Evolutionary conservation across 306 rosid species (phyloP), one percentile per base, ranked within the genome.

Genomic region (Pachyrhizus erosus): DNA sequence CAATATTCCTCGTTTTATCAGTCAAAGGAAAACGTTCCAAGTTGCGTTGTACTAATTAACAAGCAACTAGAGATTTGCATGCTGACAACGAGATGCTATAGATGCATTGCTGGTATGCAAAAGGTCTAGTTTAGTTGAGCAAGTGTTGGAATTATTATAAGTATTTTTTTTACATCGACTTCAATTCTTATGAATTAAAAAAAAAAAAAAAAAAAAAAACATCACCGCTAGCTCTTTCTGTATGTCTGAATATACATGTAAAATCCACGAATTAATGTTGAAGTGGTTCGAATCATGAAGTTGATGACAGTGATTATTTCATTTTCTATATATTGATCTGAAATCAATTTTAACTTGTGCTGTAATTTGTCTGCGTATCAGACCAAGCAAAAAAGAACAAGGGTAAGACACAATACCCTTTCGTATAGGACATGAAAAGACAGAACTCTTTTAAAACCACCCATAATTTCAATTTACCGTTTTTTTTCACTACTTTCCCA

Each of bases 321-420:
- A 74, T 20, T 15, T 58, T 58, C 3, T 23, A 13, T 42, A 2
- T 21, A 12, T 55, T n/a, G 2, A 48, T 68, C 57, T 58, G 52
- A 49, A 65, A 51, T 51, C 20, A 40, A 27, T 26, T 18, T 39
- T 24, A 73, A 40, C 11, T 73, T 68, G 70, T 80, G 62, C 39
- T 15, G 61, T 73, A 8, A 57, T 54, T 55, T 65, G 75, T 26
- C 6, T 21, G 34, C 42, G 39, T 43, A 83, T 80, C 34, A 69
- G 60, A 80, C 29, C 61, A 51, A 58, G 42, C 73, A 78, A 37
- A 68, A 83, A 77, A 67, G 21, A 75, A 78, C 80, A 73, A 61
- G 10, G 61, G 75, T 77, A 83, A 65, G 89, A 73, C 82, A 83
- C 79, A 76, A 58, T 40, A 58, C 43, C 31, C 31, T 57, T 48